phyloP scores from a whole-genome alignment of 2,329 filamentous ascomycete species.

The Penicillium sumatraense region DNA sequence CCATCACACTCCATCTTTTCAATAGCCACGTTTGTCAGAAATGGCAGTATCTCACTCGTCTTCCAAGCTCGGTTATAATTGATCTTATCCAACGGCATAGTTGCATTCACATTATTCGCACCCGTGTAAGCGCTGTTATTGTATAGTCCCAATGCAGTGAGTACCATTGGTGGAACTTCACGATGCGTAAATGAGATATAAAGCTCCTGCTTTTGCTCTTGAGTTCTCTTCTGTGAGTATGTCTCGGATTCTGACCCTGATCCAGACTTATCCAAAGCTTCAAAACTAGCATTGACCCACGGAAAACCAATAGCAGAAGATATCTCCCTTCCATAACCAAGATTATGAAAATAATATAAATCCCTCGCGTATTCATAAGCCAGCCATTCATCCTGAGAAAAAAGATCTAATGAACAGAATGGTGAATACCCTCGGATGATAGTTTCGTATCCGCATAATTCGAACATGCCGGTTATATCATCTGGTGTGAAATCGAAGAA shows the following conservation, averaged over 20 bases:
- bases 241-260: too few relatives aligned
- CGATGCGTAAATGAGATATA: conserved; percentile 72
- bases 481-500: conserved; percentile 66
- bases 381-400: conserved; percentile 68
- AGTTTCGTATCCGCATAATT: conserved; percentile 69
- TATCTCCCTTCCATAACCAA: conserved; percentile 65
- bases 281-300: conserved; percentile 67
- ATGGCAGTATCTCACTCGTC: conserved; percentile 66
- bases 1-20: conserved; percentile 68
- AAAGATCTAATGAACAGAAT: conserved; percentile 65
- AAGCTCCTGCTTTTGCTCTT: too few relatives aligned
- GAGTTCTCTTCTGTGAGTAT: too few relatives aligned
- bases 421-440: conserved; percentile 66
- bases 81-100: conserved; percentile 66
- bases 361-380: conserved; percentile 69
- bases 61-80: conserved; percentile 69
- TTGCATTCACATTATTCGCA: conserved; percentile 61
- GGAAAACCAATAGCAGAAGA: conserved; percentile 66
- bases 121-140: conserved; percentile 66
- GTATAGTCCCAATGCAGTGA: conserved; percentile 71
- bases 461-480: conserved; percentile 69
- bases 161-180: conserved; percentile 68
- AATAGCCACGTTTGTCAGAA: conserved; percentile 68
- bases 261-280: conserved; percentile 49
- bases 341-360: conserved; percentile 67